A percentile compares a stretch with the other conserved stretches of the same genome.
These are phyloP conservation scores for Cystobasidium slooffiae DNA, from an alignment of 1,284 basidiomycete species.

Conservation along the genomic window DNA sequence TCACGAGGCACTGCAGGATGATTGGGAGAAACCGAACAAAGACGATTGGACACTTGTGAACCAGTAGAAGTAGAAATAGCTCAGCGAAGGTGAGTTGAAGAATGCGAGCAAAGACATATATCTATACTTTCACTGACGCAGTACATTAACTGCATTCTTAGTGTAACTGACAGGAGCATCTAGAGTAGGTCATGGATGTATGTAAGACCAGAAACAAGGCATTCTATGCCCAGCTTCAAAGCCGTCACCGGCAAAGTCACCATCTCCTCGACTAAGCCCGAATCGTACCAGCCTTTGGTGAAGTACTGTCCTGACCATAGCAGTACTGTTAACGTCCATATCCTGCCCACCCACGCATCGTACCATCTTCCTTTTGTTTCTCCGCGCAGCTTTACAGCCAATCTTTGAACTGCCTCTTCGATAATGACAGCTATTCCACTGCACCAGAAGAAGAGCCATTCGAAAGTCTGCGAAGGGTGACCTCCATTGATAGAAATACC, in stretches of 20 bases:
- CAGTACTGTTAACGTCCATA: slow-evolving; percentile 33
- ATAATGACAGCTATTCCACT: slow-evolving; percentile 32
- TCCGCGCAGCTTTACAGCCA: background rate
- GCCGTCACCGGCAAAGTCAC: slow-evolving; percentile 24
- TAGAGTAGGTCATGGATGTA: background rate
- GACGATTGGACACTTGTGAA: slow-evolving; percentile 36
- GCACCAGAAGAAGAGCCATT: slow-evolving; percentile 43
- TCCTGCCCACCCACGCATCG: slow-evolving; percentile 29
- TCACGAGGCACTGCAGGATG: slow-evolving; percentile 8
- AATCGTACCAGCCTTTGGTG: slow-evolving; percentile 34
- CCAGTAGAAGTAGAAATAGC: background rate
- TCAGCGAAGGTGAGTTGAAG: too few relatives aligned
- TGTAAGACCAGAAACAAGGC: background rate
- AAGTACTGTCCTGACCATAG: slow-evolving; percentile 42
- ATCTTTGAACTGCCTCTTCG: slow-evolving; percentile 21
- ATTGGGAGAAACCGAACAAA: slow-evolving; percentile 13
- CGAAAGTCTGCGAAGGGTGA: slow-evolving; percentile 28
- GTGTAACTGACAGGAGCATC: background rate
- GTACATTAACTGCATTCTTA: too few relatives aligned
- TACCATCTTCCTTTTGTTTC: slow-evolving; percentile 26
- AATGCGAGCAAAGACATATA: too few relatives aligned
- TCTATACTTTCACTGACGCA: too few relatives aligned
- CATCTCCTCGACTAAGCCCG: slow-evolving; percentile 38
- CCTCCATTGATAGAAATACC: slow-evolving; percentile 39
- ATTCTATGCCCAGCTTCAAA: background rate